Conservation (phyloP, 225 moss, liverwort and hornwort genomes). For the Pseudoscleropodium purum region DNA sequence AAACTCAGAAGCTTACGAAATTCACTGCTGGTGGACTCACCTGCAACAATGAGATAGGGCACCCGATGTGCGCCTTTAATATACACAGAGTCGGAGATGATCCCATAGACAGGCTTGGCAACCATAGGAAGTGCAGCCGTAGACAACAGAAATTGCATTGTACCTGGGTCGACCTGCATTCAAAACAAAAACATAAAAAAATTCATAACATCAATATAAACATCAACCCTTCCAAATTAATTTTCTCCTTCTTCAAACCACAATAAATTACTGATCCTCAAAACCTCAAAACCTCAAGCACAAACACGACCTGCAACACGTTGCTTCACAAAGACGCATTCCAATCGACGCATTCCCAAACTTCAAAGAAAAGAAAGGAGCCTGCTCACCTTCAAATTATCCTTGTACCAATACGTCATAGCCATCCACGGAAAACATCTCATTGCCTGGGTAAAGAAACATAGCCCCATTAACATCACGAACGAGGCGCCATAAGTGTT, state of each 20-base stretch:
- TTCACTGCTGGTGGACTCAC: background rate
- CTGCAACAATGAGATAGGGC: conserved; percentile 68
- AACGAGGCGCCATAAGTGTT: conserved; percentile 50
- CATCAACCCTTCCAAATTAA: background rate
- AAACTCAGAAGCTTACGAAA: background rate
- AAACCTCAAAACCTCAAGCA: background rate
- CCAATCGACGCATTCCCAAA: background rate
- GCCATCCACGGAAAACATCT: conserved; percentile 80
- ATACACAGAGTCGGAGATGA: conserved; percentile 64
- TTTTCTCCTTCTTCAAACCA: background rate
- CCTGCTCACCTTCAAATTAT: conserved; percentile 33
- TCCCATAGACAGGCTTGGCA: conserved; percentile 64
- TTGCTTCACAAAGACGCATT: background rate
- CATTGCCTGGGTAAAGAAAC: conserved; percentile 54
- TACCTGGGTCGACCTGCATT: conserved; percentile 54
- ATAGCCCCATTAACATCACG: conserved; percentile 39
- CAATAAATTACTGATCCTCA: background rate
- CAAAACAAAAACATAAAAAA: background rate
- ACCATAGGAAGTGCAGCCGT: conserved; percentile 73
- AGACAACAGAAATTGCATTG: conserved; percentile 74
- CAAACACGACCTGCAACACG: background rate
- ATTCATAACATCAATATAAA: background rate
- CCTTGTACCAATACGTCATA: conserved; percentile 60
- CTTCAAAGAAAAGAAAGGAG: background rate
- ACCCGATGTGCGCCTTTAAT: conserved; percentile 65